Evolutionary conservation across 164 flowering plant species (phyloP).

Genomic region (grape (Vitis vinifera)): DNA sequence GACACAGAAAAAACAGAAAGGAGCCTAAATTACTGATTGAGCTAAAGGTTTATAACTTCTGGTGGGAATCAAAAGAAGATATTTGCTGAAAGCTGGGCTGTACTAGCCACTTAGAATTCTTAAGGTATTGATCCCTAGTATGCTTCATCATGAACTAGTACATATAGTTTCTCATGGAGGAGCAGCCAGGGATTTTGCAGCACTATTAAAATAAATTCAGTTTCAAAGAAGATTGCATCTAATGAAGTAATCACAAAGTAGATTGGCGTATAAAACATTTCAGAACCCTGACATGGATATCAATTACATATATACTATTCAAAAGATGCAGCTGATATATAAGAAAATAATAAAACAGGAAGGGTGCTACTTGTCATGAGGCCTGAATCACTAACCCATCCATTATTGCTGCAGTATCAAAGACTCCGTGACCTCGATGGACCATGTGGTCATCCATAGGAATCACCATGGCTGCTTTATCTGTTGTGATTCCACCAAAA

Average conservation of each 20-base stretch:
- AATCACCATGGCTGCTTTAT: constrained; percentile 77
- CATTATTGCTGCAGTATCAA: constrained; percentile 83
- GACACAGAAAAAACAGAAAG: constrained; percentile 3
- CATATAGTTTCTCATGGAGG: too few relatives aligned
- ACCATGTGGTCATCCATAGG: constrained; percentile 96
- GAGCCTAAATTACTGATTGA: constrained; percentile 4
- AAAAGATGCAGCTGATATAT: not conserved
- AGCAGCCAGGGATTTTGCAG: too few relatives aligned
- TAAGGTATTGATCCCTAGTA: too few relatives aligned
- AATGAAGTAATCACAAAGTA: too few relatives aligned
- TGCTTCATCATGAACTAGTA: too few relatives aligned
- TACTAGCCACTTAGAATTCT: too few relatives aligned
- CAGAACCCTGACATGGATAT: too few relatives aligned
- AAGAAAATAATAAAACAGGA: not conserved
- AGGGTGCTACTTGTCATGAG: not conserved
- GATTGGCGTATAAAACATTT: too few relatives aligned
- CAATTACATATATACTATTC: too few relatives aligned
- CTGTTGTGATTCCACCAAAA: constrained; percentile 79
- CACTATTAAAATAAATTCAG: too few relatives aligned
- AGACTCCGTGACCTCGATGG: constrained; percentile 95
- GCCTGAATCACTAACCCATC: constrained; percentile 57
- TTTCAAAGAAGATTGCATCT: too few relatives aligned
- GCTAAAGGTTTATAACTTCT: too few relatives aligned
- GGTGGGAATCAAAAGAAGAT: not conserved
- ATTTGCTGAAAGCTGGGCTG: not conserved